These are phyloP conservation scores for Picochlorum sp. DNA, from an alignment of 139 green algal genomes.

Conservation along the genomic window DNA sequence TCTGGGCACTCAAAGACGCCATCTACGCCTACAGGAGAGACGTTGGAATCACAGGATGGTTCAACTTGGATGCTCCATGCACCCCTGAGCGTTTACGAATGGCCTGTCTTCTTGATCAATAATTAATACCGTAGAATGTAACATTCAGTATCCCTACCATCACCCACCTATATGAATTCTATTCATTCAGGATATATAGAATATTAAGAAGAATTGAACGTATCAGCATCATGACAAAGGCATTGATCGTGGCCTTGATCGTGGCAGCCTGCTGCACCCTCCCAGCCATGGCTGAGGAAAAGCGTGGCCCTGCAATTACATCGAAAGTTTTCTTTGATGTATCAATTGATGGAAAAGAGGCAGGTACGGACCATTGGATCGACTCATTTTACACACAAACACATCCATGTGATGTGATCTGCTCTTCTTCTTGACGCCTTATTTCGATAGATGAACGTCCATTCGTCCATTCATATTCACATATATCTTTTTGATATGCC, in stretches of 20 bases:
- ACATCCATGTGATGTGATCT: no score
- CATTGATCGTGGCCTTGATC: neutral
- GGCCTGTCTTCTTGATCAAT: constrained; percentile 50
- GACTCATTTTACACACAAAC: neutral
- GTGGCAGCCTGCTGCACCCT: neutral
- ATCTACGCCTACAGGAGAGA: constrained; percentile 58
- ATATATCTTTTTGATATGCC: neutral
- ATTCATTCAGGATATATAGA: no score
- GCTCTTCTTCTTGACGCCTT: no score
- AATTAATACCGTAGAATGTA: neutral
- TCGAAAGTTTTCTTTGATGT: constrained; percentile 32
- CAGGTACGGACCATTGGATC: constrained; percentile 7
- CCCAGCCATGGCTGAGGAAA: neutral
- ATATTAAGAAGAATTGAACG: no score
- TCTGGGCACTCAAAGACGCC: constrained; percentile 88
- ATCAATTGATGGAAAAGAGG: constrained; percentile 12
- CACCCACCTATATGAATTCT: no score
- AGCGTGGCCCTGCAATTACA: constrained; percentile 23
- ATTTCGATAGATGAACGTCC: no score
- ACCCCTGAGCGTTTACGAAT: constrained; percentile 92
- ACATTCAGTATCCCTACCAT: no score
- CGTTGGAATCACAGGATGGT: constrained; percentile 43
- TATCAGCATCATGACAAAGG: no score
- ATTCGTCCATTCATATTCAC: no score
- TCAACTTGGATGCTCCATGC: constrained; percentile 71